phyloP scores from a whole-genome alignment of 306 rosid genomes.

The Cicer pinnatifidum region DNA sequence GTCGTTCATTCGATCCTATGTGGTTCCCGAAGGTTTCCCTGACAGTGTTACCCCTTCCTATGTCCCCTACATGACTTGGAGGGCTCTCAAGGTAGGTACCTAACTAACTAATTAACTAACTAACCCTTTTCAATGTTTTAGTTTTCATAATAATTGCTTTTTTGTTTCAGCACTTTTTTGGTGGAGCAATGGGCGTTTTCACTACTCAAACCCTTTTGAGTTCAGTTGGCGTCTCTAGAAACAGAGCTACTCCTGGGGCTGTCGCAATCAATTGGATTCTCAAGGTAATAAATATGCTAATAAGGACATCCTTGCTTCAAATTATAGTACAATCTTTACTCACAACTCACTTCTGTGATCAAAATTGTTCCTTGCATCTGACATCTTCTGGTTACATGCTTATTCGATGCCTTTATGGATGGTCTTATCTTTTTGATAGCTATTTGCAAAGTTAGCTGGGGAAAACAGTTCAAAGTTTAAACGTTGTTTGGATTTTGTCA shows the following conservation, averaged over 20 bases:
- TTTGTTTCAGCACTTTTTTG: slow-evolving; percentile 77
- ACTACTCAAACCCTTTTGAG: slow-evolving; percentile 87
- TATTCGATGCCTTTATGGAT: not conserved
- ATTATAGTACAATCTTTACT: not conserved
- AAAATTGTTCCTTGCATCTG: not conserved
- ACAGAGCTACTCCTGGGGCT: slow-evolving; percentile 76
- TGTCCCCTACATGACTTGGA: slow-evolving; percentile 96
- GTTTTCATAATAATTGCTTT: not conserved
- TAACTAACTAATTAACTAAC: too few relatives aligned
- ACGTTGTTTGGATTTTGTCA: slow-evolving; percentile 21
- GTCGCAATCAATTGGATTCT: slow-evolving; percentile 98
- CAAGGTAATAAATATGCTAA: slow-evolving; percentile 55
- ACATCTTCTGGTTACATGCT: not conserved
- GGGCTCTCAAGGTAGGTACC: slow-evolving; percentile 79
- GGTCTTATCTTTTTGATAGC: not conserved
- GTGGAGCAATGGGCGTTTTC: slow-evolving; percentile 99
- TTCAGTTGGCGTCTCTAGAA: slow-evolving; percentile 88
- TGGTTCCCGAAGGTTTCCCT: slow-evolving; percentile 97
- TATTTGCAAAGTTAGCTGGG: not conserved
- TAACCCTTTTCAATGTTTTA: too few relatives aligned
- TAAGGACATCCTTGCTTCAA: not conserved
- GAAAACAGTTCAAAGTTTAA: not conserved
- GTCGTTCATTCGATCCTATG: slow-evolving; percentile 82
- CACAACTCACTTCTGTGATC: not conserved
- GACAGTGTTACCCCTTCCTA: slow-evolving; percentile 85